Base-by-base conservation (phyloP, 257 asterid genomes). In the Nicotiana obtusifolia region DNA sequence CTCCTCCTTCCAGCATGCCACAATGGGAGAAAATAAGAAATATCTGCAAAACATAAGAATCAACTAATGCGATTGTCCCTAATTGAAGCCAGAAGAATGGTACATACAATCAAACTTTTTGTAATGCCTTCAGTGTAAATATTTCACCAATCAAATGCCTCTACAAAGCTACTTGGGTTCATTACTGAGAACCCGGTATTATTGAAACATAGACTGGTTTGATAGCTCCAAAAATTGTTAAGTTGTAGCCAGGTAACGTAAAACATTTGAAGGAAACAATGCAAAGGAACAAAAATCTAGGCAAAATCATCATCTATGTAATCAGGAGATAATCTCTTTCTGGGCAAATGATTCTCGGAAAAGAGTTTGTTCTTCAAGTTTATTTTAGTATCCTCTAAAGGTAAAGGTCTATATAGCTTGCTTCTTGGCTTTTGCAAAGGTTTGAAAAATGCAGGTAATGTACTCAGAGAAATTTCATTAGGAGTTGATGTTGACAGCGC, bases 281-380 rank as follows among this genome's bases (percentile, higher is more conserved):
- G 14, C 33, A 37, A 13, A 41, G 33, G 37, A 52, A 22, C 37
- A 13, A 73, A 73, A 14, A 81, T 80, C 86, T 91, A 93, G 41
- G 69, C 88, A 83, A 92, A 95, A 90, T 95, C 98, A 81, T 92
- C 95, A 80, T 92, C 93, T 61, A 84, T 53, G 84, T 49, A 84
- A 73, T 69, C 83, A 81, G 90, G 89, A 83, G 91, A 86, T 61
- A 81, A 53, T 77, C 86, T 88, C 82, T 87, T 90, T 82, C 84
- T 83, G 81, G 93, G 89, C 69, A 86, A 85, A 65, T 84, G 89
- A 82, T 87, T 82, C 75, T 78, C 79, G 62, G 84, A 84, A 49
- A 87, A 82, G 57, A 85, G 73, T 80, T 84, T 84, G 73, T 88
- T 85, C 22, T 81, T 82, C 35, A 37, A 26, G 28, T 57, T 53